Conservation (phyloP, 768 basidiomycete species). For the Mrakia hoshinonis region DNA sequence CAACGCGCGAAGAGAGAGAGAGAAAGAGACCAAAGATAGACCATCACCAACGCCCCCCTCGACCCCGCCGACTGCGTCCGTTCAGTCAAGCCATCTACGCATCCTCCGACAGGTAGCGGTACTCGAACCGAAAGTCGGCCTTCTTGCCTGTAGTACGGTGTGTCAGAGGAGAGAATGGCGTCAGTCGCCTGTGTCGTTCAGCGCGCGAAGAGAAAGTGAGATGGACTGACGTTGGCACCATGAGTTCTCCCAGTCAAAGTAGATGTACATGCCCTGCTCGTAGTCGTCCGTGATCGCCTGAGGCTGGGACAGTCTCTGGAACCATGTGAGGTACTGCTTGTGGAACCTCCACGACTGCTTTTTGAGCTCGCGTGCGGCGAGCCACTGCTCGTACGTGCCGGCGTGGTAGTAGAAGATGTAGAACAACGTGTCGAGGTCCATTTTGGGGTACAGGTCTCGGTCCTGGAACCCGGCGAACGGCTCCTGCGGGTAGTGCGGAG, state of each 20-base stretch:
- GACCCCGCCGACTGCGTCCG: background rate
- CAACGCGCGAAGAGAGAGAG: background rate
- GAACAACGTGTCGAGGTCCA: constrained; percentile 95
- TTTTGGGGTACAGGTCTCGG: constrained; percentile 72
- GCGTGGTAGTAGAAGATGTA: constrained; percentile 98
- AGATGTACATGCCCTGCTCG: constrained; percentile 85
- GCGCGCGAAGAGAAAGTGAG: background rate
- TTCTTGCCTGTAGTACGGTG: background rate
- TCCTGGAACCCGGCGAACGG: constrained; percentile 72
- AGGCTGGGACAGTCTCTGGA: constrained; percentile 95
- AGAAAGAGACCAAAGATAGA: background rate
- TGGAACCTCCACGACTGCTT: constrained; percentile 98
- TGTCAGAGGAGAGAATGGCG: background rate
- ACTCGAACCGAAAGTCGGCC: constrained; percentile 18
- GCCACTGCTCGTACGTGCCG: constrained; percentile 96
- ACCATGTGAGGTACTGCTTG: constrained; percentile 98
- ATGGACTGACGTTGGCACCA: constrained; percentile 10
- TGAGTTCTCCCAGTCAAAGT: constrained; percentile 68
- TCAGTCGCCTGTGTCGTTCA: background rate
- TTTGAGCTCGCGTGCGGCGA: constrained; percentile 94
- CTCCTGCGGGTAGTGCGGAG: constrained; percentile 85
- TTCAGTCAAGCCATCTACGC: background rate
- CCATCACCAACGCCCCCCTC: background rate
- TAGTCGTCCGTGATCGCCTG: constrained; percentile 99
- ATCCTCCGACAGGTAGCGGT: background rate